A percentile compares a stretch with the other conserved stretches of the same genome.
Conservation (phyloP, 1,284 basidiomycete species). For the Inonotus obliquus region DNA sequence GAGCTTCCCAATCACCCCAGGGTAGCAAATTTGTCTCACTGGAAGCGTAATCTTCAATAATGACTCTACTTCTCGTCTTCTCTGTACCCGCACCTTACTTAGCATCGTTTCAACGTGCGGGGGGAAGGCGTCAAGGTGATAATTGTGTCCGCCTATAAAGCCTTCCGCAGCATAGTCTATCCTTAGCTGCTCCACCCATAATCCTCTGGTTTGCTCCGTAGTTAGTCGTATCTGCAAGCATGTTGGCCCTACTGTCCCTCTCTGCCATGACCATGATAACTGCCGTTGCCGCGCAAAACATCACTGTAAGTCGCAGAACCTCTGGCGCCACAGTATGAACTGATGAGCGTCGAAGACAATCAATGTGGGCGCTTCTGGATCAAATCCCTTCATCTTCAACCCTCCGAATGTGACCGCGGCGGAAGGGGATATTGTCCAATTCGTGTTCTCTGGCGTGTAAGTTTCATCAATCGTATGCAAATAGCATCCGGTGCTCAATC, state of each 20-base stretch:
- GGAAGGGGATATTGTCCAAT: constrained; percentile 43
- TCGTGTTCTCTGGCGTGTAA: constrained; percentile 41
- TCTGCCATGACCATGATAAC: constrained; percentile 1
- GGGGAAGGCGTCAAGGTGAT: neutral
- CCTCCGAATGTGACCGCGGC: constrained; percentile 39
- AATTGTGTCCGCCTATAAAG: constrained; percentile 1
- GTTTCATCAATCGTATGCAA: constrained; percentile 19
- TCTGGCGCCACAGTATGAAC: neutral
- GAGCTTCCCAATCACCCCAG: neutral
- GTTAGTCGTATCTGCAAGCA: neutral
- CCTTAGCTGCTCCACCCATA: neutral
- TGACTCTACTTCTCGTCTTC: neutral
- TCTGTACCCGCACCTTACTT: neutral
- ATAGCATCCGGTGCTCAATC: neutral
- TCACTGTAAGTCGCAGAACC: constrained; percentile 3
- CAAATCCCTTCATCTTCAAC: constrained; percentile 39
- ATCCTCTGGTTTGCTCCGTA: neutral
- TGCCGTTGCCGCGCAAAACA: constrained; percentile 15
- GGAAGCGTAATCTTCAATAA: neutral
- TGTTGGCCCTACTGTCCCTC: neutral
- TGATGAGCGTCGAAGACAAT: neutral
- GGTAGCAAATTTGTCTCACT: neutral
- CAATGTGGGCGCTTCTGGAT: constrained; percentile 20
- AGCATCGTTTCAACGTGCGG: neutral
- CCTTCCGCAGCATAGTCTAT: neutral